These are phyloP conservation scores for Leucocoprinus leucothites DNA, from an alignment of 768 basidiomycete species.

Conservation along the genomic window DNA sequence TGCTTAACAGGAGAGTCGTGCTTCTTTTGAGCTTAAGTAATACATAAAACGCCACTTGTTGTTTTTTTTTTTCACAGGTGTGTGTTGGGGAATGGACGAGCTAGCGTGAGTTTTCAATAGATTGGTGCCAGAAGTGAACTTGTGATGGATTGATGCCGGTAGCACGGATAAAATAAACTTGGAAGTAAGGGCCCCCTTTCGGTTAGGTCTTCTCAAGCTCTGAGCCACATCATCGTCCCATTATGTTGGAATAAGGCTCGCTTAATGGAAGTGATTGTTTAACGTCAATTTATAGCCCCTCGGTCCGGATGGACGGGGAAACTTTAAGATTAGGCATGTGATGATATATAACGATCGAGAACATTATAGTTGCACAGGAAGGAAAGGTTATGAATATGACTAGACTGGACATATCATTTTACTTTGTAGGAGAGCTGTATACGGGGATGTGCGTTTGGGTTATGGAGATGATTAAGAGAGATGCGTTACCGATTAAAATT, in stretches of 20 bases:
- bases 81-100: neutral
- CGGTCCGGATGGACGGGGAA: conserved; percentile 5
- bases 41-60: conserved; percentile 11
- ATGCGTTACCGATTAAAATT: conserved; percentile 3
- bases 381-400: too few species aligned
- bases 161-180: neutral
- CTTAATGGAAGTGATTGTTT: conserved; percentile 2
- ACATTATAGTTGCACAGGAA: neutral
- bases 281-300: conserved; percentile 2
- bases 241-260: conserved; percentile 7
- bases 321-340: neutral
- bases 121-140: conserved; percentile 4
- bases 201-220: conserved; percentile 10
- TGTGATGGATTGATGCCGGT: conserved; percentile 3
- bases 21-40: neutral
- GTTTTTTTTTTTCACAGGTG: neutral
- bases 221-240: conserved; percentile 10
- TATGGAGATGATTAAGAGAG: neutral
- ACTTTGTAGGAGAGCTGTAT: neutral
- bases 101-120: neutral
- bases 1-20: neutral
- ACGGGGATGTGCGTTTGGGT: neutral
- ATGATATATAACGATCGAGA: conserved; percentile 1
- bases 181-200: conserved; percentile 3
- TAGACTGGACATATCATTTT: too few species aligned